These are phyloP conservation scores for Rhodosporidiobolus odoratus DNA, from an alignment of 768 basidiomycete species.

Conservation along the genomic window DNA sequence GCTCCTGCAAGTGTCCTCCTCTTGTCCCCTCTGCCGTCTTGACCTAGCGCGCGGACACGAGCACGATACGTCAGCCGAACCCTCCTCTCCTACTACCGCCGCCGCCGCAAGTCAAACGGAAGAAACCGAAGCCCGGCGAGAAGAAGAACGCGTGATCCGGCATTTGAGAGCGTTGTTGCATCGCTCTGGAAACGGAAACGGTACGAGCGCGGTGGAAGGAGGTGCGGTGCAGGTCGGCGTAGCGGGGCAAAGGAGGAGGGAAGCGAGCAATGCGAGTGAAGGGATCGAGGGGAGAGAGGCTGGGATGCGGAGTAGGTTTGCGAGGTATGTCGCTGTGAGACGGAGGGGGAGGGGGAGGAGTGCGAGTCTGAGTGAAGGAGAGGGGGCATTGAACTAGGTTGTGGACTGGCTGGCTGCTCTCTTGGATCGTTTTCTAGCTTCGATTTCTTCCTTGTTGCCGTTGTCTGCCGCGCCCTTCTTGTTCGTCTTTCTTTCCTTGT, in stretches of 20 bases:
- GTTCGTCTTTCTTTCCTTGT: not conserved
- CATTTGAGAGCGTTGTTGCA: constrained; percentile 28
- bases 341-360: not conserved
- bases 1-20: constrained; percentile 80
- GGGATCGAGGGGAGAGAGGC: not conserved
- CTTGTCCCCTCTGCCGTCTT: constrained; percentile 79
- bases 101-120: not conserved
- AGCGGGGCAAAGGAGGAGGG: not conserved
- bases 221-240: not conserved
- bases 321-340: not conserved
- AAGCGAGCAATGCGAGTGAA: not conserved
- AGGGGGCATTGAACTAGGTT: not conserved
- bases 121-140: not conserved
- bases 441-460: not conserved
- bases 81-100: constrained; percentile 46
- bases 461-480: no score
- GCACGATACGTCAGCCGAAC: not conserved
- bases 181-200: no score
- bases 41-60: constrained; percentile 29
- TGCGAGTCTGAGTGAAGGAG: not conserved
- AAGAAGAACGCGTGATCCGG: constrained; percentile 33
- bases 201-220: constrained; percentile 2
- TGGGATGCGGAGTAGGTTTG: not conserved
- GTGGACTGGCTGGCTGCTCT: not conserved
- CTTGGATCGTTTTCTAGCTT: not conserved